These are phyloP conservation scores for Xerocomus spinulosus DNA, from an alignment of 768 basidiomycete species.

Conservation along the genomic window DNA sequence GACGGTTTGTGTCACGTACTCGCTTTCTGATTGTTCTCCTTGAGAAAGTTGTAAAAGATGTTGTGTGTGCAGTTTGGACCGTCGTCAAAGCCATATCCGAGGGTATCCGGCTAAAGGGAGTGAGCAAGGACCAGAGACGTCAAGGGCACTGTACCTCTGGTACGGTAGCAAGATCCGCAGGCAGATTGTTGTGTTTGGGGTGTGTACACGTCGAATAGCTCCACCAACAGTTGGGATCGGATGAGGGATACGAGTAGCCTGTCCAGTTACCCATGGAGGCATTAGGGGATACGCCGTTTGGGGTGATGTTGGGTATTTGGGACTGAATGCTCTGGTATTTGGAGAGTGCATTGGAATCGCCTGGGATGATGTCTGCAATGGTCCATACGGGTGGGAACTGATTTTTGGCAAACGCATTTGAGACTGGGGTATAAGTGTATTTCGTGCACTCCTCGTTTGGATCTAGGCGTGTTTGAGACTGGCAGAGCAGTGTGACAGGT, in stretches of 20 bases:
- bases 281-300: conserved; percentile 31
- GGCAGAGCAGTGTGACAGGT: no score
- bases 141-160: conserved; percentile 40
- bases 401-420: conserved; percentile 23
- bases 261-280: conserved; percentile 31
- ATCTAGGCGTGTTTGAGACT: no score
- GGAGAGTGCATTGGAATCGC: conserved; percentile 39
- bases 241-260: conserved; percentile 31
- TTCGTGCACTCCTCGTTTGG: conserved; percentile 37
- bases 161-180: conserved; percentile 40
- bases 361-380: conserved; percentile 39
- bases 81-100: conserved; percentile 62
- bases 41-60: conserved; percentile 53
- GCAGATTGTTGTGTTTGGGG: conserved; percentile 43
- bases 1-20: no score
- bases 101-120: conserved; percentile 38
- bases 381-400: conserved; percentile 46
- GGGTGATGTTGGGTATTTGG: conserved; percentile 44
- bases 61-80: conserved; percentile 66
- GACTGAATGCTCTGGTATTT: conserved; percentile 42
- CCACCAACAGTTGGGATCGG: conserved; percentile 51
- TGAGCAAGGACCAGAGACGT: not conserved
- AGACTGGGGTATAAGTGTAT: conserved; percentile 39
- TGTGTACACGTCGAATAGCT: conserved; percentile 37
- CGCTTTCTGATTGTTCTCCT: conserved; percentile 53